phyloP scores from a whole-genome alignment of 2,329 filamentous ascomycete species.

The Pyricularia sp. region DNA sequence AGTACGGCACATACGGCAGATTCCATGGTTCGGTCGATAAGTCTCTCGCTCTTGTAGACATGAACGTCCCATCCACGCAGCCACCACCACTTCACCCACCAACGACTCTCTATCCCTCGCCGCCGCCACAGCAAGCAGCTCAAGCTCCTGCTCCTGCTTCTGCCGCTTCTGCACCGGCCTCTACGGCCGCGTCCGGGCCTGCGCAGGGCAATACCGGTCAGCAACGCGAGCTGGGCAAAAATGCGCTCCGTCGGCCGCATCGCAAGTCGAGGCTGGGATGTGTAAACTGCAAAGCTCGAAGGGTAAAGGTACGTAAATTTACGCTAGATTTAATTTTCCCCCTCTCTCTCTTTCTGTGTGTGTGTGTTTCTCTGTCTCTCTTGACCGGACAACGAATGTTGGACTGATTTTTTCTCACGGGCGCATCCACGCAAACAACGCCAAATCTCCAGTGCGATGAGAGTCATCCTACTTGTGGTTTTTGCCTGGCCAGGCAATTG shows the following conservation, averaged over 20 bases:
- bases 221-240: slow-evolving; percentile 2
- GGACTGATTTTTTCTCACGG: not conserved
- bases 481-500: not conserved
- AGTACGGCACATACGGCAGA: not conserved
- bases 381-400: not conserved
- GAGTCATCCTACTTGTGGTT: slow-evolving; percentile 1
- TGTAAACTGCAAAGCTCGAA: slow-evolving; percentile 13
- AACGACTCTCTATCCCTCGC: not conserved
- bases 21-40: not conserved
- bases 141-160: not conserved
- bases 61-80: not conserved
- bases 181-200: not conserved
- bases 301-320: slow-evolving; percentile 13
- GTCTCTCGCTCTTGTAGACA: not conserved
- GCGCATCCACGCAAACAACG: too few species aligned
- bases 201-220: not conserved
- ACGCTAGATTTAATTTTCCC: not conserved
- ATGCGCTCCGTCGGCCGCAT: slow-evolving; percentile 11
- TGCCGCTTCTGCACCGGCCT: not conserved
- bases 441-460: slow-evolving; percentile 1
- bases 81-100: not conserved
- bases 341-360: too few species aligned
- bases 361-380: not conserved
- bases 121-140: not conserved
- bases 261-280: slow-evolving; percentile 14